Percentiles rank a stretch among this genome's conserved stretches.
phyloP scores from a whole-genome alignment of 2,329 filamentous ascomycete genomes.

The Gaeumannomyces tritici region DNA sequence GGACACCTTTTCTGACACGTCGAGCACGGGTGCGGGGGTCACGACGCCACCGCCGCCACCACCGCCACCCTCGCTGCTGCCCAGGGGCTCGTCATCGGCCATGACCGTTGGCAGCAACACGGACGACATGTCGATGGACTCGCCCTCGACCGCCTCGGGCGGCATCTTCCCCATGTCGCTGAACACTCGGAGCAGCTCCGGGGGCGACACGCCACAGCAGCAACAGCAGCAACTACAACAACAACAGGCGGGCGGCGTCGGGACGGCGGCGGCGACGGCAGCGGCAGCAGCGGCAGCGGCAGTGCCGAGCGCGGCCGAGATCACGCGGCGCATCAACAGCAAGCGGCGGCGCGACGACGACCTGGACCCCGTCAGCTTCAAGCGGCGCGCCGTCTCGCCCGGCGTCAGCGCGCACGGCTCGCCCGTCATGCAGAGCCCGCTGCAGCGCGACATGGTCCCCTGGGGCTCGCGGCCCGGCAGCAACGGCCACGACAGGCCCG shows the following conservation, averaged over 20 bases:
- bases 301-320: slow-evolving; percentile 59
- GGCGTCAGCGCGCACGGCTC: slow-evolving; percentile 88
- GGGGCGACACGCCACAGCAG: slow-evolving; percentile 27
- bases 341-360: slow-evolving; percentile 78
- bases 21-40: slow-evolving; percentile 37
- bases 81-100: slow-evolving; percentile 47
- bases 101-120: slow-evolving; percentile 30
- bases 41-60: slow-evolving; percentile 53
- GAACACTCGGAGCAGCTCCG: slow-evolving; percentile 17
- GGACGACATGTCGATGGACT: slow-evolving; percentile 67
- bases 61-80: slow-evolving; percentile 52
- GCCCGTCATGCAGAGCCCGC: slow-evolving; percentile 76
- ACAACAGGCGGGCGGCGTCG: neutral
- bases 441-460: slow-evolving; percentile 58
- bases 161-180: slow-evolving; percentile 17
- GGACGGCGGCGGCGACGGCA: neutral
- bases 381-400: slow-evolving; percentile 82
- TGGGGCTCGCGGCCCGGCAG: slow-evolving; percentile 66
- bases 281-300: neutral
- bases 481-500: slow-evolving; percentile 42
- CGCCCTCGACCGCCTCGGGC: slow-evolving; percentile 33
- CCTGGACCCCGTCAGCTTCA: slow-evolving; percentile 79
- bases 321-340: slow-evolving; percentile 67
- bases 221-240: too few species aligned
- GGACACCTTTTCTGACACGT: slow-evolving; percentile 66